Conservation (phyloP, 2,329 filamentous ascomycete species). For the Cladorrhinum sp. region DNA sequence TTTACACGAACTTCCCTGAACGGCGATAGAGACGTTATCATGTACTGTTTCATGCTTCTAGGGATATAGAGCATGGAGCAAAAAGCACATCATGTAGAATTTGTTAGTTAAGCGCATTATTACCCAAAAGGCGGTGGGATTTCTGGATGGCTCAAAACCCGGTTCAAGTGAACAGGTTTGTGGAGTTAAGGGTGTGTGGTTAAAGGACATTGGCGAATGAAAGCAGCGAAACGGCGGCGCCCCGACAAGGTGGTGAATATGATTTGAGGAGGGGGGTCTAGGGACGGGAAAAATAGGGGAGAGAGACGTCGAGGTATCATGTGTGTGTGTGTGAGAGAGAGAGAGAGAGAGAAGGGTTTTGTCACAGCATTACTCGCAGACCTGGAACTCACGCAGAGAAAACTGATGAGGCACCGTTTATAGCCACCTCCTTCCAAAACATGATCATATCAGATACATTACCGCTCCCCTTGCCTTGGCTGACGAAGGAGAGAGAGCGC, state of each 20-base stretch:
- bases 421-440: background rate
- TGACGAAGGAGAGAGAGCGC: no score
- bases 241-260: background rate
- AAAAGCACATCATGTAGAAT: slow-evolving; percentile 31
- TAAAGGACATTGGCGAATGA: background rate
- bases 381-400: background rate
- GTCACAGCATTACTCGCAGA: background rate
- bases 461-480: no score
- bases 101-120: slow-evolving; percentile 18
- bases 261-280: background rate
- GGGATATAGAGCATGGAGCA: slow-evolving; percentile 22
- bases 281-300: background rate
- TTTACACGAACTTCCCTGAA: slow-evolving; percentile 20
- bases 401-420: background rate
- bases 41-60: slow-evolving; percentile 30
- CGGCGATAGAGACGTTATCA: slow-evolving; percentile 29
- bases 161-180: slow-evolving; percentile 26
- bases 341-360: background rate
- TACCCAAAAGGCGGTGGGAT: slow-evolving; percentile 19
- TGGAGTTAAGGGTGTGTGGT: slow-evolving; percentile 16
- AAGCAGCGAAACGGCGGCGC: background rate
- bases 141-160: slow-evolving; percentile 20
- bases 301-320: background rate
- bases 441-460: background rate
- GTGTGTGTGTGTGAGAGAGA: no score